A percentile compares a stretch with the other conserved stretches of the same genome.
phyloP scores from a whole-genome alignment of 169 alveolate species.

The Cryptosporidium viatorum region DNA sequence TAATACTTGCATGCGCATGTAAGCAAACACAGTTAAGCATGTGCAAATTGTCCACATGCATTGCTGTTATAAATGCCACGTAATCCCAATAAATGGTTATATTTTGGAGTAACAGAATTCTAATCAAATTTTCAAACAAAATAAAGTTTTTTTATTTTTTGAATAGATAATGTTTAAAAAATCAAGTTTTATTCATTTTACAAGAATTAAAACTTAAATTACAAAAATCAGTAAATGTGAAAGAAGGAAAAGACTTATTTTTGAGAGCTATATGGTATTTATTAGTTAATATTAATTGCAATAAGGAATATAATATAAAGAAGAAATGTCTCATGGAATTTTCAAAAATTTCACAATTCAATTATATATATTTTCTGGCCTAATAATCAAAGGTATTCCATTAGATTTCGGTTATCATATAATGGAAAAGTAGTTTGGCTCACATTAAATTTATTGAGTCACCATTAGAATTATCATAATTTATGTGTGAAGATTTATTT shows the following conservation, averaged over 20 bases:
- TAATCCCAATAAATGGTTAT: background rate
- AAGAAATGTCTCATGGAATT: background rate
- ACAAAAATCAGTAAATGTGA: no score
- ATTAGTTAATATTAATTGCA: no score
- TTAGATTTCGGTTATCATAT: no score
- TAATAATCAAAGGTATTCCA: no score
- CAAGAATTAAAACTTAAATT: no score
- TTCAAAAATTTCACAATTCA: background rate
- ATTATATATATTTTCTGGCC: background rate
- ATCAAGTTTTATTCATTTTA: no score
- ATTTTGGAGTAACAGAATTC: background rate
- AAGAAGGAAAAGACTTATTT: background rate
- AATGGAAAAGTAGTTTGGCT: background rate
- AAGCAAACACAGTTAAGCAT: no score
- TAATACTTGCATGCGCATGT: background rate
- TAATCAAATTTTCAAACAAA: no score
- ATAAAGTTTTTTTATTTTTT: no score
- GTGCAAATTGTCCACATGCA: constrained; percentile 9
- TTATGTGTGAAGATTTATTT: background rate
- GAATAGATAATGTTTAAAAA: no score
- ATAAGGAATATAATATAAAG: no score
- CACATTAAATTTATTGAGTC: no score
- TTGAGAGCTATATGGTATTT: background rate
- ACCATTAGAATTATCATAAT: background rate
- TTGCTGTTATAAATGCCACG: background rate